Base-by-base conservation (phyloP, 1,284 basidiomycete genomes). In the Tilletia walkeri region DNA sequence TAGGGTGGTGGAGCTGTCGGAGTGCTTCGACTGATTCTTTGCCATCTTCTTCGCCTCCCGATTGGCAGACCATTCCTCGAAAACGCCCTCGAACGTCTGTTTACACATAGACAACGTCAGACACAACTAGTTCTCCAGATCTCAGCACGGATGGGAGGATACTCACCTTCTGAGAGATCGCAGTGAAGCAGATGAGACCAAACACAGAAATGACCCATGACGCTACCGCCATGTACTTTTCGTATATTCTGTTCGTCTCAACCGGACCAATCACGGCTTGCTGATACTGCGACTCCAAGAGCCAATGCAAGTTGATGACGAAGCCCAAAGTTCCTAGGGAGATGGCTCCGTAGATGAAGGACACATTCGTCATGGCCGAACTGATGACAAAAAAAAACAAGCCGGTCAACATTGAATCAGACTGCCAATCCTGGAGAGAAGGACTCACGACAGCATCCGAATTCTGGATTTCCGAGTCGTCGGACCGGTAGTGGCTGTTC, bases 91-190 rank as follows among this genome's bases (percentile, higher is more conserved):
- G 59, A 63, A 63, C 10, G 59, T 63, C 59, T 63, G 34, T 2
- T 16, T 18, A 9, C 9, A 7, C 30, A 30, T 30, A 34, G 20
- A 20, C 3, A 34, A 30, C 6, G 16, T 30, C n/a, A 53, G 50
- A 18, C 24, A 18, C 16, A 18, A 18, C 50, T 53, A 7, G 24
- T 12, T 1, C 18, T 53, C 24, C 18, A 53, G 7, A 7, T 9
- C 6, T 4, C 2, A 53, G 50, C 7, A 16, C 50, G 9, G n/a
- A 53, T 1, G 6, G 2, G 9, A 61, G 7, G 6, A 24, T 3
- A 63, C 59, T 10, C 4, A 63, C 59, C 59, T 63, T 63, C 20
- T 63, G 59, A 14, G 59, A 63, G n/a, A 63, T 63, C 30, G 59
- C 59, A 38, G 36, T 18, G 38, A 63, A 63, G 59, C 59, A 63